Base-by-base conservation (phyloP, 768 basidiomycete species). In the Lactarius tabidus region DNA sequence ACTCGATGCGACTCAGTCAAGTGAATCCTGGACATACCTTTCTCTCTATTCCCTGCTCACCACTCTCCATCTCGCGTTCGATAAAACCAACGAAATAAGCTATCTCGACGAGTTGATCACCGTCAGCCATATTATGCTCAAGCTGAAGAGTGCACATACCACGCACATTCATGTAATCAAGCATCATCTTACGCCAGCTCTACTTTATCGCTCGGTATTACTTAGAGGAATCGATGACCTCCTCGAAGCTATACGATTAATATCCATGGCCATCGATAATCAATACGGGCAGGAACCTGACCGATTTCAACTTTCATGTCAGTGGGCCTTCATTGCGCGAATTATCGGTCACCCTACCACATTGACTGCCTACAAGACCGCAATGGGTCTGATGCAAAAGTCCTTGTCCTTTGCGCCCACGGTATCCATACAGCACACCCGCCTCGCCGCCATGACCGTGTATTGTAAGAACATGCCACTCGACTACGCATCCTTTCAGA, bases 401-500 rank as follows among this genome's bases (percentile, higher is more conserved):
- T 12, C n/a, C 45, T 45, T 45, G 23, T 45, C 45, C 45, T 45
- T 23, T n/a, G 12, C n/a, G n/a, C 45, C 45, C 10, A 45, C 45
- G 45, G 43, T 43, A n/a, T 43, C 43, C 1, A 10, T 43, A n/a
- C 41, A 43, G 41, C 41, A 43, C 41, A 20, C 41, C 20, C 41
- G n/a, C n/a, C 43, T 43, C 43, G 20, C n/a, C n/a, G 20, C 20
- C 9, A 43, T n/a, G n/a, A 20, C 20, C 9, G n/a, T 9, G 43
- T 0, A 0, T 10, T 43, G 43, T n/a, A 20, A 43, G 43, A 43
- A 0, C 8, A 58, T 64, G 36, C 57, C 63, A 35, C 12, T 38
- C 0, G 59, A 64, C 0, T 60, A 60, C 6, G 58, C 63, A 9
- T 60, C 63, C 17, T 45, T 36, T 55, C 58, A 43, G 33, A 55